Evolutionary conservation across 192 early-diverging fungal genomes (phyloP), one percentile per base, ranked within the genome.

Genomic region (Mortierella antarctica): DNA sequence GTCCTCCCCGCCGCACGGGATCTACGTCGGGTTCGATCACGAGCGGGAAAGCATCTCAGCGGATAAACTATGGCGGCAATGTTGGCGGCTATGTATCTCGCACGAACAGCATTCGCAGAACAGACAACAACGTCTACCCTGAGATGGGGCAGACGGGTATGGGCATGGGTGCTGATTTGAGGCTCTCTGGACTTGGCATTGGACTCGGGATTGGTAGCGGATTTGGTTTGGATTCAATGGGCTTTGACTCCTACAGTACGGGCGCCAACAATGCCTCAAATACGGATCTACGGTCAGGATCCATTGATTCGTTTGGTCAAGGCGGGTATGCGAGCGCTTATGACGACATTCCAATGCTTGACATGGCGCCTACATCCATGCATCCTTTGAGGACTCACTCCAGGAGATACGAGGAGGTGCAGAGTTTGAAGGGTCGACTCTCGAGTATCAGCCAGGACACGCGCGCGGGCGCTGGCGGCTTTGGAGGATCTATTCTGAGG

Each of bases 131-230:
- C 31, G 69, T 58, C 0, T 67, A 75, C n/a, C n/a, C 68, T 57
- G 73, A 75, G 13, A 45, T 68, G 2, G 73, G 60, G 1, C 73
- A 68, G 13, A 60, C 68, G 18, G 73, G 74, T n/a, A 59, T 60
- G 67, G 48, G 42, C 3, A 52, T 65, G 62, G 63, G 62, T 5
- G 59, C 52, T 56, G 68, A 70, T 41, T 23, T 67, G 14, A 75
- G 62, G 39, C 50, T 75, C n/a, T 53, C 73, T 11, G 58, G 58
- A 50, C 60, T 75, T 23, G 69, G 69, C 6, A 48, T 61, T 15
- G 73, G 73, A 40, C 42, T 68, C 45, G 73, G 56, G n/a, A 45
- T 50, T 55, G 66, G 40, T 41, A 18, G 52, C 18, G 56, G 45
- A 7, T 42, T 68, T 47, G 73, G 20, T 5, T 14, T 55, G 9